phyloP scores from a whole-genome alignment of 495 filamentous ascomycete species.

The Talaromyces nanjingensis region DNA sequence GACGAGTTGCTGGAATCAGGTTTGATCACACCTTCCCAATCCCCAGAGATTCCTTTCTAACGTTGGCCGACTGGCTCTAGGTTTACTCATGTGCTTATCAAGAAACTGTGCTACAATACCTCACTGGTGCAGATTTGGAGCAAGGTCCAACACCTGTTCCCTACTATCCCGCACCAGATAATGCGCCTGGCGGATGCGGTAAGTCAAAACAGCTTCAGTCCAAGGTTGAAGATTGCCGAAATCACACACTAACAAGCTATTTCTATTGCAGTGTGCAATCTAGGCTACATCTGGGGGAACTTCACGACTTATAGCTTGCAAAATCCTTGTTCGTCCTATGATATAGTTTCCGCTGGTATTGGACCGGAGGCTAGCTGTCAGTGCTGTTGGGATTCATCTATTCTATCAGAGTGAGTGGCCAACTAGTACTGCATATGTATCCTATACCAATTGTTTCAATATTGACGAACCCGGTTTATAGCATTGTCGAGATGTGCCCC shows the following conservation, averaged over 20 bases:
- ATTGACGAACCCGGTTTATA: neutral
- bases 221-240: neutral
- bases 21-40: neutral
- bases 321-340: neutral
- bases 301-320: neutral
- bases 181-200: neutral
- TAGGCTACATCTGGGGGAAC: neutral
- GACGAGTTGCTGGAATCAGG: neutral
- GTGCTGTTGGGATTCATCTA: neutral
- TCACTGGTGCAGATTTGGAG: neutral
- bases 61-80: neutral
- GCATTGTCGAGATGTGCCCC: neutral
- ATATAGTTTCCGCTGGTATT: neutral
- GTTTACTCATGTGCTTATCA: neutral
- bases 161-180: neutral
- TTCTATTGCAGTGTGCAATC: neutral
- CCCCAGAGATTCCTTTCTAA: neutral
- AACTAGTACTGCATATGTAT: neutral
- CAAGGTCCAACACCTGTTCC: neutral
- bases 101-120: neutral
- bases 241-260: neutral
- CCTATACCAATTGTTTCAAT: neutral
- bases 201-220: neutral
- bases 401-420: neutral
- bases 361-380: neutral